Percentiles rank a stretch among this genome's conserved stretches.
Conservation (phyloP, 306 rosid species). For the Potentilla sterilis region DNA sequence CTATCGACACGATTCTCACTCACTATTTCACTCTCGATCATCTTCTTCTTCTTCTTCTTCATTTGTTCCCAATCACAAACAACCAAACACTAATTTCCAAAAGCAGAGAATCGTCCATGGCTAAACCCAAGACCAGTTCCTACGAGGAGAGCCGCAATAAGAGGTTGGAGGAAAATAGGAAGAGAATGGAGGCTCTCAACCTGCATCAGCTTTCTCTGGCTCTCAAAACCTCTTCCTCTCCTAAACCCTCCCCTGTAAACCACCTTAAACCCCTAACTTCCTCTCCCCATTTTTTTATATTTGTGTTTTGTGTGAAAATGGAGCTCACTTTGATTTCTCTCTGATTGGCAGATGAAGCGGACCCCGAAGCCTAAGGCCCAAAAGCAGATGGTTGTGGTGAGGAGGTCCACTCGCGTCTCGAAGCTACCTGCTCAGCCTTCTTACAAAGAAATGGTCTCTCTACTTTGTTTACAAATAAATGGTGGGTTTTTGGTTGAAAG, state of each 20-base stretch:
- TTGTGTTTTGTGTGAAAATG: neutral
- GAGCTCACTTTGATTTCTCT: neutral
- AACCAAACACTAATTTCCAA: neutral
- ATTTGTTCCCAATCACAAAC: neutral
- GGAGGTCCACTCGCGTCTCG: constrained; percentile 44
- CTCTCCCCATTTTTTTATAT: neutral
- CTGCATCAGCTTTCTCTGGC: constrained; percentile 40
- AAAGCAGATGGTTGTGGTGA: constrained; percentile 16
- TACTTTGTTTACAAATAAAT: neutral
- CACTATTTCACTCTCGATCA: too few relatives aligned
- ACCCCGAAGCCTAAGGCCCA: constrained; percentile 12
- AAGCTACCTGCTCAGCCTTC: constrained; percentile 32
- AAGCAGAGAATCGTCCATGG: constrained; percentile 8
- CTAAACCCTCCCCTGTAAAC: constrained; percentile 37
- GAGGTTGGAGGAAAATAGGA: constrained; percentile 49
- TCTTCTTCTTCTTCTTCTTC: too few relatives aligned
- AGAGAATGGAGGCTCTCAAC: constrained; percentile 54
- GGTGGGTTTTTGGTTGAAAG: neutral
- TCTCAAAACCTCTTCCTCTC: constrained; percentile 29
- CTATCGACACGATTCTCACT: neutral
- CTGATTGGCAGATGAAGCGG: constrained; percentile 29
- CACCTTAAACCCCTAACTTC: neutral
- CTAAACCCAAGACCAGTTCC: constrained; percentile 20
- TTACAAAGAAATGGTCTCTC: constrained; percentile 43
- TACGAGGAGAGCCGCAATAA: constrained; percentile 48